Conservation (phyloP, 2,329 filamentous ascomycete genomes). For the Nannizziopsis arthrosporioides region DNA sequence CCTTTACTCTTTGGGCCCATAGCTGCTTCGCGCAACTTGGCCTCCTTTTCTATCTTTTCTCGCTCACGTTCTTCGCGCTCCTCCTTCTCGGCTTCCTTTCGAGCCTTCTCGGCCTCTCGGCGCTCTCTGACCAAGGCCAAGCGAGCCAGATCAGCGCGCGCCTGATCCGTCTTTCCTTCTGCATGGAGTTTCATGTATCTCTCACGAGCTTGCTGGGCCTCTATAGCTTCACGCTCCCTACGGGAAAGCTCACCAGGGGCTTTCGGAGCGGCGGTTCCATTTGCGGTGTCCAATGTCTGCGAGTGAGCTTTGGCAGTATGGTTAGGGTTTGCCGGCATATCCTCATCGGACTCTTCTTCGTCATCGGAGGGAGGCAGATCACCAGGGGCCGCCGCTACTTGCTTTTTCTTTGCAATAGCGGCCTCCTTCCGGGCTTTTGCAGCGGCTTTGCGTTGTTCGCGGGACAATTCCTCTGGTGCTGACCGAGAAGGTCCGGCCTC, state of each 20-base stretch:
- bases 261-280: conserved; percentile 30
- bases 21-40: conserved; percentile 30
- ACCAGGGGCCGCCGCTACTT: conserved; percentile 63
- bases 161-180: conserved; percentile 93
- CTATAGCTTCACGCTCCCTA: conserved; percentile 63
- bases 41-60: conserved; percentile 30
- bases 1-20: conserved; percentile 27
- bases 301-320: conserved; percentile 58
- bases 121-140: conserved; percentile 73
- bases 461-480: conserved; percentile 48
- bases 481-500: conserved; percentile 37
- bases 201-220: conserved; percentile 81
- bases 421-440: conserved; percentile 88
- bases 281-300: conserved; percentile 51
- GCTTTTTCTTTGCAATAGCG: conserved; percentile 64
- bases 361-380: conserved; percentile 69
- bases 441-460: conserved; percentile 75
- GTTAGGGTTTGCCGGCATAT: conserved; percentile 72
- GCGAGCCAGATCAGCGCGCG: conserved; percentile 75
- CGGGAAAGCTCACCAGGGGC: conserved; percentile 49
- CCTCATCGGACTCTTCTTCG: conserved; percentile 34
- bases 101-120: conserved; percentile 68
- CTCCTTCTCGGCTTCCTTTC: conserved; percentile 65
- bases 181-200: conserved; percentile 84
- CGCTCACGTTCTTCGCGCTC: conserved; percentile 34